Evolutionary conservation across 2,329 filamentous ascomycete genomes (phyloP).

Genomic region (Bertia moriformis): DNA sequence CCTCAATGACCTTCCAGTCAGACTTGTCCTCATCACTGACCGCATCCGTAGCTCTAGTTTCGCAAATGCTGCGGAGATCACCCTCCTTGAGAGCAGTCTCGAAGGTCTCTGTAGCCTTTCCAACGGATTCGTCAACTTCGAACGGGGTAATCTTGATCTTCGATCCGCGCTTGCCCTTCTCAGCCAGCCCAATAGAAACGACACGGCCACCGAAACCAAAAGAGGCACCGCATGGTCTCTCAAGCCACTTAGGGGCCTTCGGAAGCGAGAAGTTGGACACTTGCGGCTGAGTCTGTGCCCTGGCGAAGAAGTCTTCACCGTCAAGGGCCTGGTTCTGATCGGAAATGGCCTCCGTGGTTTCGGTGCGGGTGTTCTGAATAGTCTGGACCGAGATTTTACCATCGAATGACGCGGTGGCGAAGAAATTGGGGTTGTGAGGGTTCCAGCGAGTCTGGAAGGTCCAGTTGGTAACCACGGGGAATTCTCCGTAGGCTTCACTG

Average conservation of each 20-base stretch:
- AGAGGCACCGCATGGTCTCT: constrained; percentile 69
- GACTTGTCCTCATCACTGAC: constrained; percentile 82
- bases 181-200: constrained; percentile 53
- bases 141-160: constrained; percentile 78
- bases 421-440: constrained; percentile 78
- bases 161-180: constrained; percentile 47
- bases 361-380: constrained; percentile 78
- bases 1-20: constrained; percentile 90
- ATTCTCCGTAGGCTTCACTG: constrained; percentile 75
- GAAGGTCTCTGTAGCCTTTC: constrained; percentile 72
- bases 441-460: constrained; percentile 93
- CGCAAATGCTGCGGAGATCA: constrained; percentile 65
- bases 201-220: constrained; percentile 95
- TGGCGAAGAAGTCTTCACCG: constrained; percentile 91
- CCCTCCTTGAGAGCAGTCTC: constrained; percentile 68
- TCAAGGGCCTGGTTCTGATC: constrained; percentile 51
- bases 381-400: constrained; percentile 91
- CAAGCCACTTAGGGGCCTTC: constrained; percentile 80
- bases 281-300: constrained; percentile 82
- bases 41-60: constrained; percentile 60
- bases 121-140: constrained; percentile 71
- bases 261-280: constrained; percentile 74
- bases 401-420: constrained; percentile 91
- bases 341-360: constrained; percentile 50
- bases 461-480: constrained; percentile 98